Base-by-base conservation (phyloP, 306 rosid species). In the Dalbergia oliveri region DNA sequence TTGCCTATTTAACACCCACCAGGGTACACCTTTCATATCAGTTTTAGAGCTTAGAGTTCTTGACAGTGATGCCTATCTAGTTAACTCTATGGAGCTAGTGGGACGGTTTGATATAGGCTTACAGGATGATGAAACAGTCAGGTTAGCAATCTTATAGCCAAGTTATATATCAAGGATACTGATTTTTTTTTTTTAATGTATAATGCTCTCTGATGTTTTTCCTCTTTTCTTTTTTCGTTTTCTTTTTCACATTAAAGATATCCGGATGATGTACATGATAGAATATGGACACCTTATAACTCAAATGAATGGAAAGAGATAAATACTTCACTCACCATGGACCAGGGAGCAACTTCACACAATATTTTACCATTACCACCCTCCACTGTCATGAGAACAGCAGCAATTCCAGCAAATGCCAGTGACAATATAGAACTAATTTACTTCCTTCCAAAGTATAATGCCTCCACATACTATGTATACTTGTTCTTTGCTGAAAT, bases 1-100 rank as follows among this genome's bases (percentile, higher is more conserved):
- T 53, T 85, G 86, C 65, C 69, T 85, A 50, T 9, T 73, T 53
- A 73, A 85, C 62, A 85, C 76, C 21, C 21, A 44, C 43, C 81
- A 73, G 76, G 88, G 88, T 45, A 68, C 81, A 82, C 88, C 88
- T 73, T 85, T 85, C 57, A 78, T 85, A 21, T 85, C 88, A 73
- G 88, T 73, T 69, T 73, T 85, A 21, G 88, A 85, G 72, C 39
- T 85, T 8, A 85, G 88, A 82, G 67, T 85, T 78, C 79, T 85
- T 13, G 57, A 68, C 75, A 81, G 57, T 62, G 81, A 85, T 73
- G 86, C 81, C 47, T 85, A 78, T 82, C 61, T 78, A 4, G 61
- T 73, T 13, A 73, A 59, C 75, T 68, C 74, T 62, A 6, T 73
- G 66, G 81, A 73, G 79, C 81, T 82, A 16, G 26, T 82, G 66